These are phyloP conservation scores for Pochonia chlamydosporia DNA, from an alignment of 2,329 filamentous ascomycete genomes.

Conservation along the genomic window DNA sequence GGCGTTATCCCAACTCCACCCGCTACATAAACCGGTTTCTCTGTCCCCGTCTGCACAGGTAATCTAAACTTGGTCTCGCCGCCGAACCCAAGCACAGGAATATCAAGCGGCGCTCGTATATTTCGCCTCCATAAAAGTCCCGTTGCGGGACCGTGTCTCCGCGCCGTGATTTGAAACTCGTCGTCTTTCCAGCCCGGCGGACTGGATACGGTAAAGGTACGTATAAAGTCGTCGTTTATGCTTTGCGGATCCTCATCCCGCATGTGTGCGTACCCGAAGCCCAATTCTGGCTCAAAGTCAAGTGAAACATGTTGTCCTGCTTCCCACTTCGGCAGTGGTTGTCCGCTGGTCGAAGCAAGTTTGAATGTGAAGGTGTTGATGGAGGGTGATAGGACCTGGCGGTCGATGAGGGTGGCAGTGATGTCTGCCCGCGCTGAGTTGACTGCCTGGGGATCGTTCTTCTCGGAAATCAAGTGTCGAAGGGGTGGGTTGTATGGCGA, in stretches of 20 bases:
- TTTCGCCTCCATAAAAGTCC: conserved; percentile 56
- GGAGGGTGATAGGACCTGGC: conserved; percentile 57
- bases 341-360: conserved; percentile 17
- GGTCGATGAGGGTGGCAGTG: conserved; percentile 51
- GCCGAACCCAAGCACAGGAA: conserved; percentile 68
- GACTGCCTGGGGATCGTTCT: conserved; percentile 32
- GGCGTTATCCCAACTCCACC: conserved; percentile 83
- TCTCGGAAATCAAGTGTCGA: conserved; percentile 58
- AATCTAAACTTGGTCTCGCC: conserved; percentile 47
- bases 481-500: conserved; percentile 79
- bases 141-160: conserved; percentile 66
- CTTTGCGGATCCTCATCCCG: conserved; percentile 70
- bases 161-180: conserved; percentile 65
- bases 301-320: conserved; percentile 75
- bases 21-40: conserved; percentile 57
- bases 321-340: conserved; percentile 39
- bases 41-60: conserved; percentile 11
- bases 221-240: conserved; percentile 77
- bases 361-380: conserved; percentile 58
- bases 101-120: conserved; percentile 46
- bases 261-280: conserved; percentile 78
- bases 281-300: conserved; percentile 63
- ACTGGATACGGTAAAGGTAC: conserved; percentile 78
- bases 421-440: conserved; percentile 12
- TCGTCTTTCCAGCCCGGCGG: conserved; percentile 31